Evolutionary conservation across 2,329 filamentous ascomycete genomes (phyloP), one percentile per base, ranked within the genome.

Genomic region (Diaporthe vexans): DNA sequence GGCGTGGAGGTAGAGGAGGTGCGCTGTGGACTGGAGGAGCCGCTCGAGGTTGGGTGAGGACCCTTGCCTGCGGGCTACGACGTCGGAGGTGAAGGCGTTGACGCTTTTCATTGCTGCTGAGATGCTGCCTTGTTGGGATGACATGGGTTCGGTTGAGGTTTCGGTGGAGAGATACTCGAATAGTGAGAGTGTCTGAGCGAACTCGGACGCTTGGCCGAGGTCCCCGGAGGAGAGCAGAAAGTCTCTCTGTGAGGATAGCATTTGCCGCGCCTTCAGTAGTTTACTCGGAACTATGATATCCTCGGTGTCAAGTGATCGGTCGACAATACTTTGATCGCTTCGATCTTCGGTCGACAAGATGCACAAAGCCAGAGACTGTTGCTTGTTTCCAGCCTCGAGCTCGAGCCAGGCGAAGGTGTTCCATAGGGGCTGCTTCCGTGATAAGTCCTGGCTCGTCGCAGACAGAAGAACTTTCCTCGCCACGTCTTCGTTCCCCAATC

Each of bases 401-500:
- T 91, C 88, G 76, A 92, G 86, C 92, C 93, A 95, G 0, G 92
- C 85, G 89, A 91, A 94, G 2, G 88, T 88, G 71, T 88, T 87
- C 86, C 89, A 90, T 2, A 94, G 81, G 1, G 89, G 77, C 75
- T 81, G 79, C 13, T 78, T 78, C 13, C 93, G 83, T 81, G 29
- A 83, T 4, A 93, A 80, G 4, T 87, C 77, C 74, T 81, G 79
- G 21, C 79, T 79, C 6, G 94, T 85, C 1, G 94, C 92, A 1
- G 93, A 92, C 1, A 86, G 81, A 78, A 96, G 89, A 0, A 97
- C 91, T 69, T 90, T 91, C 29, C 87, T 84, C 6, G 93, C 92
- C 61, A 90, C 85, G 0, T 89, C 86, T 1, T 80, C 77, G 33
- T 93, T 92, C 0, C 87, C 90, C 40, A 88, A 88, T 1, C 86